Conservation (phyloP, 116 monocot species). For the Posidonia oceanica region DNA sequence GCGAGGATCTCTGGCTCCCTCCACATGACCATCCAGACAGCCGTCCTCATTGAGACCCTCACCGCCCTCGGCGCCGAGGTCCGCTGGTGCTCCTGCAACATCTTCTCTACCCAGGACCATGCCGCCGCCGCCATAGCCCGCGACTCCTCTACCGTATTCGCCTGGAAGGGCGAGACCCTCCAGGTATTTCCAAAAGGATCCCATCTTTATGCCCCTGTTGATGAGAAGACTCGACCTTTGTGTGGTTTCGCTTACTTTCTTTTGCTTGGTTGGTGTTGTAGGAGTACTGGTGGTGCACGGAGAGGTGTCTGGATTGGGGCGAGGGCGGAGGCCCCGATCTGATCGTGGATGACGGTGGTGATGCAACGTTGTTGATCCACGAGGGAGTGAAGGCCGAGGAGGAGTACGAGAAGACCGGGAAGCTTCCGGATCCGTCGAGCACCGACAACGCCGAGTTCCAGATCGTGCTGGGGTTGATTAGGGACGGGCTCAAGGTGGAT, state of each 20-base stretch:
- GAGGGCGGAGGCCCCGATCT: conserved; percentile 65
- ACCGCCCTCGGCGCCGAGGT: conserved; percentile 83
- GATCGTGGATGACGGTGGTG: conserved; percentile 94
- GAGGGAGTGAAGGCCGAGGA: conserved; percentile 89
- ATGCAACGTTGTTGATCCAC: conserved; percentile 79
- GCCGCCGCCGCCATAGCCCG: conserved; percentile 85
- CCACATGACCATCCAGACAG: conserved; percentile 96
- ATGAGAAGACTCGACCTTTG: too few relatives aligned
- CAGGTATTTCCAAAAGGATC: background rate
- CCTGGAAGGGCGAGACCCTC: conserved; percentile 91
- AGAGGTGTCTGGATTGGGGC: conserved; percentile 81
- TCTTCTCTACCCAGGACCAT: conserved; percentile 88
- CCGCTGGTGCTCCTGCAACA: conserved; percentile 92
- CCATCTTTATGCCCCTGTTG: too few relatives aligned
- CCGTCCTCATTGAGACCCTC: conserved; percentile 87
- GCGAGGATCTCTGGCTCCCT: conserved; percentile 83
- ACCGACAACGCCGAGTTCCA: conserved; percentile 86
- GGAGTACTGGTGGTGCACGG: conserved; percentile 98
- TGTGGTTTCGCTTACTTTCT: too few relatives aligned
- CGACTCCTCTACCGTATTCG: conserved; percentile 77
- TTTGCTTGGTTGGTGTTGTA: background rate
- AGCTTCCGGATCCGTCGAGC: conserved; percentile 58
- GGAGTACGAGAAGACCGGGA: conserved; percentile 65
- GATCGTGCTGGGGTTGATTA: conserved; percentile 68
- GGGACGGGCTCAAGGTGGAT: conserved; percentile 53